Evolutionary conservation across 257 asterid species (phyloP).

Genomic region (Ilex asprella): DNA sequence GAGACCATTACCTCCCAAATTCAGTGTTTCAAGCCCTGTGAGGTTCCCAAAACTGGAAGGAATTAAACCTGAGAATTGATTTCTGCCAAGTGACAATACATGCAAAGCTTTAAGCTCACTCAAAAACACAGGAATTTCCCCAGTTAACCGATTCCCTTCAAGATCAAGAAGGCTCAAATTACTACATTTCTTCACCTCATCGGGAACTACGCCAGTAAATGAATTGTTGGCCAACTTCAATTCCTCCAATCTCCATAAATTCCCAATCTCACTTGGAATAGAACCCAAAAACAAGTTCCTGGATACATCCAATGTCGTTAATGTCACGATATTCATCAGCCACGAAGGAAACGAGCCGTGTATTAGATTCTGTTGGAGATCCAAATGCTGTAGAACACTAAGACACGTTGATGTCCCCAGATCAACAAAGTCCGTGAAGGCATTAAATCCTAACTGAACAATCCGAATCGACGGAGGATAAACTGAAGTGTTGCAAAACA

Average conservation of each 20-base stretch:
- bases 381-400: constrained; percentile 48
- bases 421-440: constrained; percentile 35
- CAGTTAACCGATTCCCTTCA: constrained; percentile 43
- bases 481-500: constrained; percentile 49
- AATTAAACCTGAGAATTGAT: constrained; percentile 40
- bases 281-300: constrained; percentile 44
- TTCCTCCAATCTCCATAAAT: constrained; percentile 41
- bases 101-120: constrained; percentile 29
- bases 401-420: constrained; percentile 18
- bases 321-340: constrained; percentile 28
- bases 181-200: constrained; percentile 32
- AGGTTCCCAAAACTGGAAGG: constrained; percentile 38
- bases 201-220: constrained; percentile 44
- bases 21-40: constrained; percentile 38
- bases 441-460: constrained; percentile 57
- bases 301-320: constrained; percentile 48
- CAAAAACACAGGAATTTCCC: constrained; percentile 39
- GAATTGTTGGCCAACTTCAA: constrained; percentile 48
- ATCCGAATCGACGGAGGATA: constrained; percentile 43
- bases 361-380: constrained; percentile 38
- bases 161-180: constrained; percentile 48
- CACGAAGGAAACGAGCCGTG: constrained; percentile 35
- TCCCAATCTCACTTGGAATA: constrained; percentile 43
- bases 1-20: constrained; percentile 37
- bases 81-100: constrained; percentile 43